Evolutionary conservation across 176 grass and related monocot genomes (phyloP).

Genomic region (Thalia dealbata): DNA sequence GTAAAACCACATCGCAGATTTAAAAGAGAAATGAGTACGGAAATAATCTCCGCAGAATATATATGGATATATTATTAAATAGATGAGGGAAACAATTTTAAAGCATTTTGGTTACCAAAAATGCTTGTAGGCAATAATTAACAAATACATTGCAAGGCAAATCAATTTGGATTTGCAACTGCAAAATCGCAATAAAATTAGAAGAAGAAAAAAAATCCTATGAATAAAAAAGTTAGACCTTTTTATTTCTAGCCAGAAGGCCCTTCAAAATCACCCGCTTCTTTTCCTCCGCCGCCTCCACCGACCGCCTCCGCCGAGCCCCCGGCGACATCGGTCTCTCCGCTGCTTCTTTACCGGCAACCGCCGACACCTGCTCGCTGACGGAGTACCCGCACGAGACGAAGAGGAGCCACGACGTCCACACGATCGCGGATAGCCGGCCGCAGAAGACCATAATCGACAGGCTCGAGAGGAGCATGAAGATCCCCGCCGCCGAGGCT

Average conservation of each 20-base stretch:
- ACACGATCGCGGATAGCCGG: conserved; percentile 2
- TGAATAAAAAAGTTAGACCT: not conserved
- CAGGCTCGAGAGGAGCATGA: not conserved
- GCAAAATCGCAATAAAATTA: no score
- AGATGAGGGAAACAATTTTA: no score
- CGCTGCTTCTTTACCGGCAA: no score
- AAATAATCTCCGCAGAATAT: no score
- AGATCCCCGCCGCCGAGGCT: not conserved
- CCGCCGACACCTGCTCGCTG: not conserved
- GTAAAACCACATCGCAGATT: no score
- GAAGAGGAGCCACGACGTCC: conserved; percentile 7
- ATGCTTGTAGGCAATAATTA: no score
- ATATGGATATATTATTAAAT: no score
- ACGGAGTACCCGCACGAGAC: not conserved
- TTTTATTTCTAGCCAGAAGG: not conserved
- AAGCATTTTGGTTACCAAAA: no score
- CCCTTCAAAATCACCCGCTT: not conserved
- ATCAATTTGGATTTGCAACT: no score
- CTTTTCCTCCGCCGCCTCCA: not conserved
- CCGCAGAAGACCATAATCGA: conserved; percentile 11
- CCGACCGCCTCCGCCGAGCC: not conserved
- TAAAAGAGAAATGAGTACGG: no score
- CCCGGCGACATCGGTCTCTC: not conserved
- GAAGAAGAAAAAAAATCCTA: no score
- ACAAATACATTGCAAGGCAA: no score